Percentiles rank a stretch among this genome's conserved stretches.
Conservation (phyloP, 2,329 filamentous ascomycete species). For the Xylaria sp. region DNA sequence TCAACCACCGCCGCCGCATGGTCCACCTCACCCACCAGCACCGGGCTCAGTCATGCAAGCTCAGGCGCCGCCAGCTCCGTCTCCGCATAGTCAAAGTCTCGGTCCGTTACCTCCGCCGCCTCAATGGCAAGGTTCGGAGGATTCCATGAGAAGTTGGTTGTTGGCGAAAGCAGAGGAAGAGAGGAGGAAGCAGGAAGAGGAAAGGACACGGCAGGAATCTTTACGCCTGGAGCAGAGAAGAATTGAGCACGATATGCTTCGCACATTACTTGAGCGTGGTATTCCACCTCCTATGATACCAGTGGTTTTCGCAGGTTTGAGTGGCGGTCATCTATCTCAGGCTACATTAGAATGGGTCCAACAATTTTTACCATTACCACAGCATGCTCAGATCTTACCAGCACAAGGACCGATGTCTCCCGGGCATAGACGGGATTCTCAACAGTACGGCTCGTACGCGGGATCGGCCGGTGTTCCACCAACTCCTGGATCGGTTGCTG, state of each 20-base stretch:
- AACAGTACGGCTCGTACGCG: constrained; percentile 56
- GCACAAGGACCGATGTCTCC: constrained; percentile 63
- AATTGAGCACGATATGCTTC: constrained; percentile 77
- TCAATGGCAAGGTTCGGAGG: constrained; percentile 74
- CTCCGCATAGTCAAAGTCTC: constrained; percentile 56
- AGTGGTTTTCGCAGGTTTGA: constrained; percentile 78
- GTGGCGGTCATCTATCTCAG: constrained; percentile 69
- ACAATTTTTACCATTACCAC: constrained; percentile 65
- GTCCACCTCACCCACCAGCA: constrained; percentile 46
- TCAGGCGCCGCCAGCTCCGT: constrained; percentile 47
- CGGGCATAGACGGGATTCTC: constrained; percentile 65
- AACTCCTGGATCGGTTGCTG: constrained; percentile 56
- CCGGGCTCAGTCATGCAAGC: constrained; percentile 47
- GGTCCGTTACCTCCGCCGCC: constrained; percentile 71
- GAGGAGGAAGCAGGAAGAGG: constrained; percentile 77
- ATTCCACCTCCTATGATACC: constrained; percentile 80
- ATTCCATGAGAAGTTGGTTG: constrained; percentile 77
- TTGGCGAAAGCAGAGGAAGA: constrained; percentile 79
- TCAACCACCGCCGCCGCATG: constrained; percentile 50
- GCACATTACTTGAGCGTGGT: constrained; percentile 73
- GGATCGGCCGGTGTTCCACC: constrained; percentile 54
- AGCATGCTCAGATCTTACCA: constrained; percentile 62
- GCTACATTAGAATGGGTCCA: constrained; percentile 74
- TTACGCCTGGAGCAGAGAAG: constrained; percentile 76
- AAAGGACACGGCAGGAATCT: constrained; percentile 72